A percentile compares a stretch with the other conserved stretches of the same genome.
Conservation (phyloP, 1,139 yeast genomes). For the Sugiyamaella grinbergsii region DNA sequence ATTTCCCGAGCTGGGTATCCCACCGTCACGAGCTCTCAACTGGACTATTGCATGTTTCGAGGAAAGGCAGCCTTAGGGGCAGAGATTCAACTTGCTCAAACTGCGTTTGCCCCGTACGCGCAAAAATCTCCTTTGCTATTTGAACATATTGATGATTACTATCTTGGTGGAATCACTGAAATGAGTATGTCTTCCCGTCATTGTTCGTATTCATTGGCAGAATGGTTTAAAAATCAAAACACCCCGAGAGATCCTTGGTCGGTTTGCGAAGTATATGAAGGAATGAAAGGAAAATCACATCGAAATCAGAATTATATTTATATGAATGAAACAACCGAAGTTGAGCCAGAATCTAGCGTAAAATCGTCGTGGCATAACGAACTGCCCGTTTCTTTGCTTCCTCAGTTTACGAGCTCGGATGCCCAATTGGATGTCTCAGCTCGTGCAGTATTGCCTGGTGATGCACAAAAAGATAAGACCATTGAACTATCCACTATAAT, state of each 20-base stretch:
- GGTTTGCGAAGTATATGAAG: slow-evolving; percentile 47
- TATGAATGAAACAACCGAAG: slow-evolving; percentile 2
- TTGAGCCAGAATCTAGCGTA: slow-evolving; percentile 2
- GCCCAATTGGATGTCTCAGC: slow-evolving; percentile 4
- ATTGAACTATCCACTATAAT: slow-evolving; percentile 26
- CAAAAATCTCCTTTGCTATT: slow-evolving; percentile 49
- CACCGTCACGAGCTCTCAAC: slow-evolving; percentile 33
- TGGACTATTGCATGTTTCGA: slow-evolving; percentile 52
- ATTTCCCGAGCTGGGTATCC: slow-evolving; percentile 42
- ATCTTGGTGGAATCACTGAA: slow-evolving; percentile 55
- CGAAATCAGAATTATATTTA: slow-evolving; percentile 5
- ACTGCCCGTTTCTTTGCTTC: not conserved
- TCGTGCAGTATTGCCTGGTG: not conserved
- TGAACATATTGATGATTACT: slow-evolving; percentile 50
- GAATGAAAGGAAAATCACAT: slow-evolving; percentile 25
- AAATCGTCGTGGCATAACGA: not conserved
- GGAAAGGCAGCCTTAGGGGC: slow-evolving; percentile 53
- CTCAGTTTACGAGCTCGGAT: slow-evolving; percentile 1
- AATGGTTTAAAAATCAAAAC: slow-evolving; percentile 46
- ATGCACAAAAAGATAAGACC: not conserved
- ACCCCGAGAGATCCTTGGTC: slow-evolving; percentile 45
- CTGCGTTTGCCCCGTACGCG: slow-evolving; percentile 41
- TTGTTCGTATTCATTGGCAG: slow-evolving; percentile 45
- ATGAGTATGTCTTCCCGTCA: slow-evolving; percentile 45
- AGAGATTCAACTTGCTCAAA: slow-evolving; percentile 44